Conservation (phyloP, 257 asterid species). For the Solanum peruvianum region DNA sequence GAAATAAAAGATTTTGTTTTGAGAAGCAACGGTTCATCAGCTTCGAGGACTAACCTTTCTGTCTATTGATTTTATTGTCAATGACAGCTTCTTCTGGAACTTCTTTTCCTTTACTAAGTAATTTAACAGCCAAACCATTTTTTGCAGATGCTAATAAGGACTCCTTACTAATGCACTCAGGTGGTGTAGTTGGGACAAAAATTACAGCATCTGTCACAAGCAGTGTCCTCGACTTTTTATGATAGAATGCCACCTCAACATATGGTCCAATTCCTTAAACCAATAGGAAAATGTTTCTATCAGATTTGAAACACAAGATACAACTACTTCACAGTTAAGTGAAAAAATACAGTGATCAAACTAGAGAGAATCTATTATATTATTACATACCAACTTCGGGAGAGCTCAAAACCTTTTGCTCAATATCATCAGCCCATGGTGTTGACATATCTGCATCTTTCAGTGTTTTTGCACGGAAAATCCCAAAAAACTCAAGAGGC, state of each 20-base stretch:
- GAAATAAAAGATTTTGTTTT: background rate
- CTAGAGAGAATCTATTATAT: background rate
- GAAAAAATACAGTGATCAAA: background rate
- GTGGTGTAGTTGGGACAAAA: constrained; percentile 79
- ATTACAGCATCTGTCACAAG: constrained; percentile 95
- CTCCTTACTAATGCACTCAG: constrained; percentile 75
- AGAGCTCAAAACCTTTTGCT: constrained; percentile 80
- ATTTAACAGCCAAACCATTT: constrained; percentile 88
- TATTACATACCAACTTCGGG: constrained; percentile 77
- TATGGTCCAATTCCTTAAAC: constrained; percentile 86
- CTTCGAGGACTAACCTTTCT: constrained; percentile 44
- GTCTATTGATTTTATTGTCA: constrained; percentile 57
- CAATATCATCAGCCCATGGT: constrained; percentile 87
- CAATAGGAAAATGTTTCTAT: background rate
- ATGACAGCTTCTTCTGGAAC: constrained; percentile 72
- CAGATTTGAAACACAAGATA: background rate
- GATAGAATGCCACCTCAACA: constrained; percentile 98
- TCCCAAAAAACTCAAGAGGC: constrained; percentile 89
- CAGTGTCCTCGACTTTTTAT: constrained; percentile 62
- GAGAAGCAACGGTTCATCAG: background rate
- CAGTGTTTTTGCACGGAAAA: constrained; percentile 65
- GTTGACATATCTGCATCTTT: constrained; percentile 44
- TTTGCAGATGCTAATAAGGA: constrained; percentile 73
- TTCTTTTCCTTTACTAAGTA: constrained; percentile 85
- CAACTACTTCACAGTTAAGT: background rate